phyloP scores from a whole-genome alignment of 257 asterid species.

The Coffea eugenioides region DNA sequence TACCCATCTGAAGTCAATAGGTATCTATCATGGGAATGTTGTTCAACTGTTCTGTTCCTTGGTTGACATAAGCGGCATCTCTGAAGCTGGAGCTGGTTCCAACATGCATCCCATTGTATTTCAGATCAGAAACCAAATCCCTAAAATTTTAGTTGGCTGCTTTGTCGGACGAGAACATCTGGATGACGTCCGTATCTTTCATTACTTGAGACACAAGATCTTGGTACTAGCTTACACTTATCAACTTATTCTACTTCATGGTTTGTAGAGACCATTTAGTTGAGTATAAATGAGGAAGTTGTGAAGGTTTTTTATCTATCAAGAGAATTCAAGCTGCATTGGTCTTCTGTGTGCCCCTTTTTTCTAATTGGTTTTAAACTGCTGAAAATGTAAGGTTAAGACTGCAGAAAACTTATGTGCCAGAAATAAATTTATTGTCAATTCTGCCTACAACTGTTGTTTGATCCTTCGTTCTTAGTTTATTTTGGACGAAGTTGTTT shows the following conservation, averaged over 20 bases:
- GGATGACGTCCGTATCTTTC: slow-evolving; percentile 37
- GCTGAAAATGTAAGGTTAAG: not conserved
- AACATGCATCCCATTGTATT: slow-evolving; percentile 28
- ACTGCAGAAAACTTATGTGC: not conserved
- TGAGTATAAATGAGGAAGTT: not conserved
- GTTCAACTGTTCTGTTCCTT: slow-evolving; percentile 69
- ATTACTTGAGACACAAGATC: slow-evolving; percentile 74
- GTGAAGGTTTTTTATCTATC: not conserved
- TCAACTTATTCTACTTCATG: not conserved
- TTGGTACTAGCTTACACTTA: slow-evolving; percentile 45
- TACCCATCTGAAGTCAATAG: slow-evolving; percentile 34
- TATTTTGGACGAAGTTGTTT: not conserved
- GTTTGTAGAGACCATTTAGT: not conserved
- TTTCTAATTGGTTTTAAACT: not conserved
- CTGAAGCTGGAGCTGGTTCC: slow-evolving; percentile 35
- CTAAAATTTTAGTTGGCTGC: slow-evolving; percentile 54
- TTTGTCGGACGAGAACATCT: slow-evolving; percentile 36
- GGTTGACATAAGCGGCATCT: slow-evolving; percentile 31
- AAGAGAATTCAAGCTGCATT: not conserved
- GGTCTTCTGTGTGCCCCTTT: not conserved
- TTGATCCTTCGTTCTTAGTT: not conserved
- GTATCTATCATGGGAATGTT: slow-evolving; percentile 48
- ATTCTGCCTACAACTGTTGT: not conserved
- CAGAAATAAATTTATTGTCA: not conserved
- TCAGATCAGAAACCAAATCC: slow-evolving; percentile 47